Conservation (phyloP, 495 filamentous ascomycete species). For the Extremus antarcticus region DNA sequence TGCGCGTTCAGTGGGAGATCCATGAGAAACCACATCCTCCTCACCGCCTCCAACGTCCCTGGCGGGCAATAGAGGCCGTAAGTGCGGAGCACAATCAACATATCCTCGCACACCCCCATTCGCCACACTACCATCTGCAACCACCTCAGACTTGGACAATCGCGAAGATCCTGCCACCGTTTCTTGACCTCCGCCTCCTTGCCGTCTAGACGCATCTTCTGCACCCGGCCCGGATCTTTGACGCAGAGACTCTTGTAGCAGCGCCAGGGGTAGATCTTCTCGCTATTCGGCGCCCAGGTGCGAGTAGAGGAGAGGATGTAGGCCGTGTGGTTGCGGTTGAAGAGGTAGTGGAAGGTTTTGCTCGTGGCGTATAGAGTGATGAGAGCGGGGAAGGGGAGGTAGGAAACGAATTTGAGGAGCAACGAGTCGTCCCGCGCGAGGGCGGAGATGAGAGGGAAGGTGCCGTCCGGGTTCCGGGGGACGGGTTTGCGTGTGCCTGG, state of each 20-base stretch:
- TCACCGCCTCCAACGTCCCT: constrained; percentile 34
- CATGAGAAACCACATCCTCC: constrained; percentile 58
- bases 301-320: constrained; percentile 36
- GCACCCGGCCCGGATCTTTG: constrained; percentile 34
- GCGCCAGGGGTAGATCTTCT: constrained; percentile 39
- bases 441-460: constrained; percentile 41
- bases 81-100: constrained; percentile 41
- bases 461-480: not conserved
- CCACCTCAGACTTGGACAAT: constrained; percentile 42
- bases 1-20: constrained; percentile 42
- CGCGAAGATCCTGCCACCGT: constrained; percentile 17
- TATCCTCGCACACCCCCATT: constrained; percentile 39
- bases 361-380: constrained; percentile 47
- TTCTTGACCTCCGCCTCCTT: constrained; percentile 2
- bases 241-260: constrained; percentile 44
- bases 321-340: constrained; percentile 35
- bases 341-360: constrained; percentile 42
- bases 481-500: not conserved
- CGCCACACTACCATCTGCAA: constrained; percentile 42
- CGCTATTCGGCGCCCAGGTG: constrained; percentile 35
- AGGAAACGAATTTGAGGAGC: constrained; percentile 37
- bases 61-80: constrained; percentile 43
- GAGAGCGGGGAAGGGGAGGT: constrained; percentile 40
- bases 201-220: constrained; percentile 9
- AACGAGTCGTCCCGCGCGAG: constrained; percentile 41